Base-by-base conservation (phyloP, 306 rosid genomes). In the Lagenaria siceraria region DNA sequence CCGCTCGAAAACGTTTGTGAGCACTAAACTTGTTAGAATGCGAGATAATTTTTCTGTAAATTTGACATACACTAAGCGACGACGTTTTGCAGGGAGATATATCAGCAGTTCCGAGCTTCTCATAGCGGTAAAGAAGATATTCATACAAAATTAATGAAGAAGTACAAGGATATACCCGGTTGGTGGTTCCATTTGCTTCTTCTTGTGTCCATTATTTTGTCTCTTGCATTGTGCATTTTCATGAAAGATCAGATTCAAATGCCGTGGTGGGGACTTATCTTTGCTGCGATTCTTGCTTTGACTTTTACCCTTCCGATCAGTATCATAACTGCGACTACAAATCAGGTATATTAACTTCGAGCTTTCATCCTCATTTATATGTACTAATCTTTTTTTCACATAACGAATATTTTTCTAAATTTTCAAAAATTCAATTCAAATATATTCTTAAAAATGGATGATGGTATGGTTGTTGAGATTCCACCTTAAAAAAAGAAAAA, bases 231-330 rank as follows among this genome's bases (percentile, higher is more conserved):
- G 9, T 86, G 86, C 72, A 84, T 79, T 70, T 80, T 86, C 73
- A 77, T 78, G 88, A 84, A 80, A 10, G 80, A 85, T 12, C 58
- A 91, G 72, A 18, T 89, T 15, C 97, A 91, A 85, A 63, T 91
- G 91, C 88, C 92, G 10, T 86, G 92, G 90, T 91, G 97, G 94
- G 94, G 75, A 17, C 94, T 91, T 68, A 53, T 91, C 46, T 88
- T 87, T 66, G 94, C 94, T 3, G 77, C 89, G 3, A 83, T 51
- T 38, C 62, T 85, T 18, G 84, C 86, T 13, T 70, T 78, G 24
- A 42, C 42, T 75, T 85, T 85, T 78, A 80, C 90, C 40, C 96
- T 88, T 59, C 93, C 93, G 1, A 49, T 90, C 69, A 86, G 90
- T 78, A 31, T 89, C 79, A 90, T 90, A 38, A 84, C 87, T 18